These are phyloP conservation scores for Begonia peltatifolia DNA, from an alignment of 306 rosid species.

Conservation along the genomic window DNA sequence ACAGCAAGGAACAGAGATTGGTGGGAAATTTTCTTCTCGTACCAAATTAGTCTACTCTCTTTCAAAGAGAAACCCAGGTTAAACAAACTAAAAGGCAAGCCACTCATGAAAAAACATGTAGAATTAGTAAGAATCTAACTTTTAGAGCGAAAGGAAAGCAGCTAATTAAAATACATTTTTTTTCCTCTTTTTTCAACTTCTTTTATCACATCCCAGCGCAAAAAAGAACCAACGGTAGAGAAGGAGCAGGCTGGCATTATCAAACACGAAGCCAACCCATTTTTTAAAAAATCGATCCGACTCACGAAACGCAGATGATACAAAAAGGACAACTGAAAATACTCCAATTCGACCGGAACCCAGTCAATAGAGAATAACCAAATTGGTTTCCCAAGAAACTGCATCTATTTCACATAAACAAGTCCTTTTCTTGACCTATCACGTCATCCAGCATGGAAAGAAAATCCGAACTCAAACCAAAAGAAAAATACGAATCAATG, in stretches of 20 bases:
- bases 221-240: not conserved
- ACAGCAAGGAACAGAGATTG: no score
- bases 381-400: no score
- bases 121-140: not conserved
- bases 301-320: not conserved
- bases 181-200: not conserved
- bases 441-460: constrained; percentile 10
- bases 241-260: constrained; percentile 10
- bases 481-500: not conserved
- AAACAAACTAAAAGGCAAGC: no score
- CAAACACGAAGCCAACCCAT: not conserved
- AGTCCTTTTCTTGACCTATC: constrained; percentile 2
- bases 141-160: not conserved
- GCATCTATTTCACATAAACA: no score
- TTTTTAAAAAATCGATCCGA: not conserved
- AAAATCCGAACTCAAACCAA: not conserved
- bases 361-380: no score
- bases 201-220: not conserved
- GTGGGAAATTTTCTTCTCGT: no score
- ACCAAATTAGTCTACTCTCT: no score
- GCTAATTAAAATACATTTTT: not conserved
- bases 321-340: not conserved
- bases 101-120: no score
- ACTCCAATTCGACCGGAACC: no score
- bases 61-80: no score